Conservation (phyloP, 23 red algal species). For the Gracilaria gracilis region DNA sequence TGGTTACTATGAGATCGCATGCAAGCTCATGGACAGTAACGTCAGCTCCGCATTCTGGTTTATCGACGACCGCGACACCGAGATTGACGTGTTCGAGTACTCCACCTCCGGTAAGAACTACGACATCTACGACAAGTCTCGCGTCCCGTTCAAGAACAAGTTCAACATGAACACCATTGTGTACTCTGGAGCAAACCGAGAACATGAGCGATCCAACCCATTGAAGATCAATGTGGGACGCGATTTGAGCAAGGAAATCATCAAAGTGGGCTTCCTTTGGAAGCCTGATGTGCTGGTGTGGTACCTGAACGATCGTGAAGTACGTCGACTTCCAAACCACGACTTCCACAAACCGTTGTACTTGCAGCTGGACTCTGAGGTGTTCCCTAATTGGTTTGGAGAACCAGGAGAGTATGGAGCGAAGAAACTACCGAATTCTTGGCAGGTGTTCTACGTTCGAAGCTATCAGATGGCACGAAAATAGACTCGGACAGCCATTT, state of each 20-base stretch:
- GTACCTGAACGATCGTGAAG: slow-evolving; percentile 45
- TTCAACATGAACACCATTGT: slow-evolving; percentile 46
- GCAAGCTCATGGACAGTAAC: slow-evolving; percentile 37
- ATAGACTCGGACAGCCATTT: too few relatives aligned
- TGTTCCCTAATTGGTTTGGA: slow-evolving; percentile 62
- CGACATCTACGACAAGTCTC: neutral
- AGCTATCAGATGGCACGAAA: slow-evolving; percentile 1
- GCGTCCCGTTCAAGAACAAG: neutral
- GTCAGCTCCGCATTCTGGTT: slow-evolving; percentile 67
- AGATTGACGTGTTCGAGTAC: slow-evolving; percentile 66
- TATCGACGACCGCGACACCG: slow-evolving; percentile 11
- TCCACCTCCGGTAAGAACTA: slow-evolving; percentile 10
- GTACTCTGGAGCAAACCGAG: neutral
- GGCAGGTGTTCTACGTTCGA: slow-evolving; percentile 53
- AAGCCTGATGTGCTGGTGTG: slow-evolving; percentile 6
- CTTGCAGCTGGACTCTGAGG: slow-evolving; percentile 65
- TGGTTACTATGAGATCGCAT: slow-evolving; percentile 47
- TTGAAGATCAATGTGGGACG: neutral
- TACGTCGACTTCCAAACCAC: slow-evolving; percentile 9
- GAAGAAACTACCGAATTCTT: slow-evolving; percentile 32
- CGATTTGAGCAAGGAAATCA: slow-evolving; percentile 13
- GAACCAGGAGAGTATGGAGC: slow-evolving; percentile 21
- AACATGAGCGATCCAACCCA: neutral
- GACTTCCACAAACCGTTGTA: slow-evolving; percentile 38
- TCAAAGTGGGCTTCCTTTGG: slow-evolving; percentile 47